Evolutionary conservation across 352 stramenopile species (phyloP), one percentile per base, ranked within the genome.

Genomic region (Pelagophyceae sp.): DNA sequence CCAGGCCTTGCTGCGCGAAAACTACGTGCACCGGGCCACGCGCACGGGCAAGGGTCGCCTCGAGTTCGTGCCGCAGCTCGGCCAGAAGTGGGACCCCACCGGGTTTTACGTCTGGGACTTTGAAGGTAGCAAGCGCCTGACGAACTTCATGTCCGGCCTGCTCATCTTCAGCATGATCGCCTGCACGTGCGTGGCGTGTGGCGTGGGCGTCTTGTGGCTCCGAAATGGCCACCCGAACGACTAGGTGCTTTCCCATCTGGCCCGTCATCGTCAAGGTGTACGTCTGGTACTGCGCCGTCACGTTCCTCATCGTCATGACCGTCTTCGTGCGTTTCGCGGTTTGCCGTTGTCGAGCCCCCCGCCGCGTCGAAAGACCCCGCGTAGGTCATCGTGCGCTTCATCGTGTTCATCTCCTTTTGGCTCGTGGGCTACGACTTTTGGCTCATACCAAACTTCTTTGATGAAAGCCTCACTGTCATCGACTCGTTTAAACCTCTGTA

Each of bases 161-260:
- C 87, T 99, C 77, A 98, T 99, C 84, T 89, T 98, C 69, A 93
- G 93, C 67, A 98, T 99, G 82, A 85, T 98, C 58, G 91, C 91
- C 72, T 96, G 98, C 79, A 97, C 94, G 76, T n/a, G n/a, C n/a
- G n/a, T n/a, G n/a, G n/a, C n/a, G n/a, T n/a, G n/a, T n/a, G n/a
- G n/a, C n/a, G n/a, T n/a, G n/a, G n/a, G n/a, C n/a, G n/a, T n/a
- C n/a, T n/a, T n/a, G n/a, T n/a, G n/a, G n/a, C n/a, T n/a, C n/a
- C n/a, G n/a, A n/a, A n/a, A n/a, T n/a, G n/a, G n/a, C n/a, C n/a
- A n/a, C n/a, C n/a, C n/a, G n/a, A n/a, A n/a, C n/a, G n/a, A n/a
- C n/a, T n/a, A n/a, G n/a, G n/a, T 98, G 95, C 87, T 99, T 99
- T 83, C 95, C 96, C 19, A 98, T 99, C 80, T 99, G 96, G 96